Conservation (phyloP, 2,329 filamentous ascomycete genomes). For the Epichloe baconii region DNA sequence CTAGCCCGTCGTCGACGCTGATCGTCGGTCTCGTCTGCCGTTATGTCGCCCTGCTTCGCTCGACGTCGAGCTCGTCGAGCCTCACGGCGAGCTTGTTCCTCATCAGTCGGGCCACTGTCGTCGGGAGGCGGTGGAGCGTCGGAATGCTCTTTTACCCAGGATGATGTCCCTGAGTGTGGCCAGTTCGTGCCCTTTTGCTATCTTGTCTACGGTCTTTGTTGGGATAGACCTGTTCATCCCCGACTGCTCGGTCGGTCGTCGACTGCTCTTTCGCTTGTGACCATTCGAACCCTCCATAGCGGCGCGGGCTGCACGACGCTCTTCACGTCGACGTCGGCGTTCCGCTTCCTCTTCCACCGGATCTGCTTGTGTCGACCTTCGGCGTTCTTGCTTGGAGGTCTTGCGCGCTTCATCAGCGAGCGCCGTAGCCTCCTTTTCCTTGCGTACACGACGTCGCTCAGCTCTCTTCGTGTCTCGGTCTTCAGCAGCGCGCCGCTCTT, state of each 20-base stretch:
- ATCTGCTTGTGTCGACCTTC: constrained; percentile 32
- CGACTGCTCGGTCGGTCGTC: constrained; percentile 27
- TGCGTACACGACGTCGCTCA: constrained; percentile 36
- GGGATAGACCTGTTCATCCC: constrained; percentile 32
- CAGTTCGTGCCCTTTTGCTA: constrained; percentile 30
- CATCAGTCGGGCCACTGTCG: constrained; percentile 23
- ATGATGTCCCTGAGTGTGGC: constrained; percentile 52
- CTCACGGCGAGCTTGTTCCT: constrained; percentile 37
- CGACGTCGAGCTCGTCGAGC: constrained; percentile 32
- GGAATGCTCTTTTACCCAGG: constrained; percentile 53
- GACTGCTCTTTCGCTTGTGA: constrained; percentile 22
- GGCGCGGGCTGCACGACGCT: constrained; percentile 31
- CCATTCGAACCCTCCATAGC: constrained; percentile 26
- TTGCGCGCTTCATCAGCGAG: constrained; percentile 32
- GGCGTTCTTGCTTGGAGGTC: constrained; percentile 35
- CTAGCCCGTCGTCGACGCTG: constrained; percentile 29
- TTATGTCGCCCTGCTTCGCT: constrained; percentile 28
- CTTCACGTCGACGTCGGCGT: constrained; percentile 40
- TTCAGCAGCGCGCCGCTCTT: constrained; percentile 35
- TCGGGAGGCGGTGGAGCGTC: constrained; percentile 47
- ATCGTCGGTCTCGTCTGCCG: constrained; percentile 31
- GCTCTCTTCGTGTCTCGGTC: constrained; percentile 35
- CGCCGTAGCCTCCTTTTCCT: constrained; percentile 32
- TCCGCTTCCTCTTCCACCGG: constrained; percentile 35
- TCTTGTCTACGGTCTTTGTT: constrained; percentile 24